phyloP scores from a whole-genome alignment of 139 green algal genomes.

The Eudorina sp. region DNA sequence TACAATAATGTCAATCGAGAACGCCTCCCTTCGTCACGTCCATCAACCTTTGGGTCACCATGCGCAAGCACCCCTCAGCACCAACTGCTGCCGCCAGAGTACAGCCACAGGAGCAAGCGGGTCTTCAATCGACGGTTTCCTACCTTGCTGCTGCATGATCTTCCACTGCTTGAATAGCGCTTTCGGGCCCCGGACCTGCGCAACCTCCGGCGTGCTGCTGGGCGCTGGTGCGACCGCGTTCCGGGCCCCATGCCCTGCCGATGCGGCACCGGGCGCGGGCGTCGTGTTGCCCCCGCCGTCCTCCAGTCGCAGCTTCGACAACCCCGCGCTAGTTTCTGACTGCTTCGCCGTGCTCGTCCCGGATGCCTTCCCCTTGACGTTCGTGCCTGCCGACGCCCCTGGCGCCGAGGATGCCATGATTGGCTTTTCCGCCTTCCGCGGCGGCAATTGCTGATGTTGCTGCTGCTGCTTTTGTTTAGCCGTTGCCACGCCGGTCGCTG shows the following conservation, averaged over 20 bases:
- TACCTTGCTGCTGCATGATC: slow-evolving; percentile 52
- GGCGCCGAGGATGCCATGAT: too few species aligned
- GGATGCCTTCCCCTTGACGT: slow-evolving; percentile 4
- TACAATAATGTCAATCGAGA: too few species aligned
- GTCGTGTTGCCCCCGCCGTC: background rate
- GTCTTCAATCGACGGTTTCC: too few species aligned
- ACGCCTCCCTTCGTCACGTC: too few species aligned
- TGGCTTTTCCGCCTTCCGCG: slow-evolving; percentile 31
- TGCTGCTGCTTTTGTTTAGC: slow-evolving; percentile 11
- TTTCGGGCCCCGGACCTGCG: slow-evolving; percentile 61
- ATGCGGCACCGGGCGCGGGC: background rate
- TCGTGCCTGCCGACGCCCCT: background rate
- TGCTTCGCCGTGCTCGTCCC: background rate
- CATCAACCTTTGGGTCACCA: too few species aligned
- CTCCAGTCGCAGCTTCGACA: slow-evolving; percentile 14
- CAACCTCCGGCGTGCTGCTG: background rate
- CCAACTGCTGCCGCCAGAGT: too few species aligned
- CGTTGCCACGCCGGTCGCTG: background rate
- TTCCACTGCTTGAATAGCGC: slow-evolving; percentile 68
- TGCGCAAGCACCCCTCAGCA: too few species aligned
- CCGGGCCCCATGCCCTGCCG: background rate
- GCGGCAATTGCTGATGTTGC: slow-evolving; percentile 11
- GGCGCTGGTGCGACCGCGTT: too few species aligned
- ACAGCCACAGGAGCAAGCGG: too few species aligned
- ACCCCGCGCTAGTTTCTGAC: slow-evolving; percentile 7